Evolutionary conservation across 2,329 filamentous ascomycete species (phyloP).

Genomic region (Rhexocercosporidium sp.): DNA sequence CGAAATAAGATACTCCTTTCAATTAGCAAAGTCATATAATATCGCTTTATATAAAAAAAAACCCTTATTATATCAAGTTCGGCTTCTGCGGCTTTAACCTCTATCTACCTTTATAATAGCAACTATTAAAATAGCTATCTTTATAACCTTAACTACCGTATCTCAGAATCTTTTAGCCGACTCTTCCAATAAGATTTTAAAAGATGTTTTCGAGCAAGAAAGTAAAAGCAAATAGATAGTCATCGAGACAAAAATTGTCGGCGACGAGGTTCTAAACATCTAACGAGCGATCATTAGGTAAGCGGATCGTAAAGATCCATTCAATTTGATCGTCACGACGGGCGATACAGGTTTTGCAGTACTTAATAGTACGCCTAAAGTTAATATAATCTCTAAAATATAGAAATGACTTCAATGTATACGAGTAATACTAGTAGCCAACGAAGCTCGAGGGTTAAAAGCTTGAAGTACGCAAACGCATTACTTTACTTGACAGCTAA

Average conservation of each 20-base stretch:
- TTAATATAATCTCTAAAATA: slow-evolving; percentile 45
- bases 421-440: slow-evolving; percentile 89
- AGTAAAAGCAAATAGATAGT: slow-evolving; percentile 75
- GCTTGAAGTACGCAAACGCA: slow-evolving; percentile 86
- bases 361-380: slow-evolving; percentile 87
- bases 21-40: neutral
- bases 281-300: slow-evolving; percentile 74
- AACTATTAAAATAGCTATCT: slow-evolving; percentile 71
- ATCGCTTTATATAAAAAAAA: neutral
- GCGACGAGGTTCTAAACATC: slow-evolving; percentile 77
- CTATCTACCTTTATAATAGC: slow-evolving; percentile 43
- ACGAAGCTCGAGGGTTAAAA: slow-evolving; percentile 87
- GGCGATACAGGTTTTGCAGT: slow-evolving; percentile 93
- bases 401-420: slow-evolving; percentile 51
- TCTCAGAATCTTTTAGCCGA: slow-evolving; percentile 80
- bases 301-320: slow-evolving; percentile 67
- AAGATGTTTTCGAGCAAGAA: slow-evolving; percentile 69
- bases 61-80: neutral
- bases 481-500: slow-evolving; percentile 76
- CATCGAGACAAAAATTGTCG: slow-evolving; percentile 73
- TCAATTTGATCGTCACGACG: slow-evolving; percentile 85
- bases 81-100: slow-evolving; percentile 4
- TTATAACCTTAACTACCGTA: slow-evolving; percentile 92
- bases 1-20: too few species aligned
- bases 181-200: slow-evolving; percentile 69